Evolutionary conservation across 305 asterid species (phyloP).

Genomic region (Solanum hybrid): DNA sequence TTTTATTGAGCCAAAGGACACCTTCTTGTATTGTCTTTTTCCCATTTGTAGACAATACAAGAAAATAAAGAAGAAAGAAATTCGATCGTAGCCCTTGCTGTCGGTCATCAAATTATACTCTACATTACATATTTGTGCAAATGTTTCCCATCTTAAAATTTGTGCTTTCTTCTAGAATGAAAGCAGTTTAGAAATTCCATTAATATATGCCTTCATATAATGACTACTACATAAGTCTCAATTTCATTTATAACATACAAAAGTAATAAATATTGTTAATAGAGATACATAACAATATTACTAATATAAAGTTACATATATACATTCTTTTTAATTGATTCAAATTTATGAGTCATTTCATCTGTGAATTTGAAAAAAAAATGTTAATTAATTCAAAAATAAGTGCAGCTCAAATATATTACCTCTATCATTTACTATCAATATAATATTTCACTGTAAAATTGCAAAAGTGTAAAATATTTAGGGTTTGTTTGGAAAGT

Average conservation of each 20-base stretch:
- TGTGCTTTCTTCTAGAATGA: not conserved
- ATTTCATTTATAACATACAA: not conserved
- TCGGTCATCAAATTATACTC: not conserved
- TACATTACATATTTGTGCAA: not conserved
- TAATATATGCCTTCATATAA: not conserved
- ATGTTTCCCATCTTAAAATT: not conserved
- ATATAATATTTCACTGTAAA: not conserved
- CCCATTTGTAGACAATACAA: not conserved
- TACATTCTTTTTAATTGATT: not conserved
- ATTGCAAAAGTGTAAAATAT: not conserved
- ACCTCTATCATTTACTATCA: not conserved
- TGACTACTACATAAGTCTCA: not conserved
- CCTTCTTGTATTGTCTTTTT: not conserved
- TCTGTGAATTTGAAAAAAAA: not conserved
- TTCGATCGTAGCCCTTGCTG: not conserved
- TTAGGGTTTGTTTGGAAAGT: not conserved
- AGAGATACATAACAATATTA: not conserved
- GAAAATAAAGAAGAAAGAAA: too few relatives aligned
- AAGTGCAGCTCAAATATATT: not conserved
- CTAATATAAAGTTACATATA: not conserved
- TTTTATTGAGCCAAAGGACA: not conserved
- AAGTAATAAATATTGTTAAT: not conserved
- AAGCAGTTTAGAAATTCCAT: not conserved
- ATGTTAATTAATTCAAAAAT: not conserved
- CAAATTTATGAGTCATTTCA: not conserved